Evolutionary conservation across 768 basidiomycete species (phyloP), one percentile per base, ranked within the genome.

Genomic region (Termitomyces sp.): DNA sequence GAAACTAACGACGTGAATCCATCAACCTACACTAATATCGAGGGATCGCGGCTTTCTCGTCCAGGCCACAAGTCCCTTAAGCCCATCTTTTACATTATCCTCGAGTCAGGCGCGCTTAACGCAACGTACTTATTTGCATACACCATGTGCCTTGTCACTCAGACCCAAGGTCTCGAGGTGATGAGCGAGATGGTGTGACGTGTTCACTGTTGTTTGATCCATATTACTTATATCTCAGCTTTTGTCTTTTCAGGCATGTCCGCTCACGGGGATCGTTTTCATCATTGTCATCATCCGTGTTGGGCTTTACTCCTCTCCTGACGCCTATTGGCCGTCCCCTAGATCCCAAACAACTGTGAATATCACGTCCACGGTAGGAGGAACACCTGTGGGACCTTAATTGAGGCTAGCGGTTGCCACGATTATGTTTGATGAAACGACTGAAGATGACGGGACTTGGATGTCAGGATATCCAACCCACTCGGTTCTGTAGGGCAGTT

Each of bases 221-320:
- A n/a, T n/a, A n/a, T n/a, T n/a, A n/a, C n/a, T n/a, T n/a, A n/a
- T n/a, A n/a, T n/a, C n/a, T n/a, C n/a, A n/a, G n/a, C n/a, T n/a
- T 5, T 45, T 23, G 33, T 32, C 29, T 9, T 31, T 4, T 31
- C 29, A 52, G 52, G 42, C 52, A 13, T 52, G 52, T 42, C 52
- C 52, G 32, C 52, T 52, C 22, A 52, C 52, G n/a, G 52, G 52
- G 2, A 52, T 52, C 32, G 32, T 52, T 32, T 52, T 52, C 23
- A 23, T 52, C 31, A 44, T 52, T 22, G 52, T 52, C 31, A 52
- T 52, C 41, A 52, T 52, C 29, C 52, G 52, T 20, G 41, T 52
- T 2, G 42, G 52, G 3, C 33, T 52, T 5, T 33, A 52, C 33
- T 43, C 52, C 32, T 10, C 31, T 3, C 52, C 52, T 5, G 52